phyloP scores from a whole-genome alignment of 371 early-diverging fungal species.

The Paraphysoderma sedebokerense region DNA sequence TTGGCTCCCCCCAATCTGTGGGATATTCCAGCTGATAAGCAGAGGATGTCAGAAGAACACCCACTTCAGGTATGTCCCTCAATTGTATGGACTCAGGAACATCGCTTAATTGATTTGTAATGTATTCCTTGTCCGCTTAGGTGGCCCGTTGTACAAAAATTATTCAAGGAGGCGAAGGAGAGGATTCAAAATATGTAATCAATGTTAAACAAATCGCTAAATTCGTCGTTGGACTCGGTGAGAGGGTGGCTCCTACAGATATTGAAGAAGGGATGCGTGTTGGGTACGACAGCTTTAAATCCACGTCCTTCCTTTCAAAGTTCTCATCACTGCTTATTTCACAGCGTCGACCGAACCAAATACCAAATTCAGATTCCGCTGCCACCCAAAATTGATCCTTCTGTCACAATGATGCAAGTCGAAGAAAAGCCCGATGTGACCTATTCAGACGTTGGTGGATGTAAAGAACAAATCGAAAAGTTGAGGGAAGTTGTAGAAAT shows the following conservation, averaged over 20 bases:
- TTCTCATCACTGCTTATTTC: neutral
- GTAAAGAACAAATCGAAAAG: conserved; percentile 99
- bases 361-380: conserved; percentile 99
- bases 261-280: conserved; percentile 99
- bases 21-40: conserved; percentile 98
- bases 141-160: conserved; percentile 97
- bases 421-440: conserved; percentile 99
- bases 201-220: conserved; percentile 99
- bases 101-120: conserved; percentile 8
- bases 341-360: conserved; percentile 94
- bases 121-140: conserved; percentile 10
- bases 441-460: conserved; percentile 98
- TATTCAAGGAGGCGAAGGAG: conserved; percentile 49
- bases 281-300: conserved; percentile 38
- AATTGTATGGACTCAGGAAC: neutral
- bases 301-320: neutral
- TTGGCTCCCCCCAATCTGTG: conserved; percentile 97
- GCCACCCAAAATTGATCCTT: conserved; percentile 98
- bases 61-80: conserved; percentile 68
- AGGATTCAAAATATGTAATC: conserved; percentile 89
- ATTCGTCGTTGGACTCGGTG: conserved; percentile 96
- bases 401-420: conserved; percentile 99
- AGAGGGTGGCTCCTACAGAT: conserved; percentile 92
- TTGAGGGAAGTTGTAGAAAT: conserved; percentile 98
- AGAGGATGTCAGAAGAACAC: conserved; percentile 90